Percentiles rank a stretch among this genome's conserved stretches.
These are phyloP conservation scores for Paraphaeosphaeria sporulosa DNA, from an alignment of 2,329 filamentous ascomycete genomes.

Conservation along the genomic window DNA sequence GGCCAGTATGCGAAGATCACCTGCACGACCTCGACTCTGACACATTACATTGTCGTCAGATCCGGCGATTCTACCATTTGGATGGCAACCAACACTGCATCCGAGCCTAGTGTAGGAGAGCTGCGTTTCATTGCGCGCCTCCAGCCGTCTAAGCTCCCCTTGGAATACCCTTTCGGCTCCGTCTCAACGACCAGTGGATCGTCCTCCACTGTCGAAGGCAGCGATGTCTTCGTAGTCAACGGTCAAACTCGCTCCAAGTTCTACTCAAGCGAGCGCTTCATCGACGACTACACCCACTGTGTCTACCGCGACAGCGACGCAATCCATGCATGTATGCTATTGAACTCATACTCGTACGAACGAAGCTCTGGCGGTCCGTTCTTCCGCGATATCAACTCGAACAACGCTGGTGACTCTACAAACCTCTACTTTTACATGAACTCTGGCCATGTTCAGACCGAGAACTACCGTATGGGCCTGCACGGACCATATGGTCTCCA, in stretches of 20 bases:
- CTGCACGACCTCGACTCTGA: constrained; percentile 66
- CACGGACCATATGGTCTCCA: constrained; percentile 71
- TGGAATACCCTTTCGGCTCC: constrained; percentile 47
- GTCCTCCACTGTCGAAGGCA: constrained; percentile 63
- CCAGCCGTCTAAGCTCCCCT: constrained; percentile 51
- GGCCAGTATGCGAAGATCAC: constrained; percentile 66
- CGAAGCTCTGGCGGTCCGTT: constrained; percentile 72
- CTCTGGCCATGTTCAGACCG: constrained; percentile 66
- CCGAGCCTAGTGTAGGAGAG: constrained; percentile 55
- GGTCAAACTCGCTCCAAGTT: constrained; percentile 74
- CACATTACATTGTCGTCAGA: constrained; percentile 69
- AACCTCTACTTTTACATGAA: constrained; percentile 75
- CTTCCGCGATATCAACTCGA: constrained; percentile 67
- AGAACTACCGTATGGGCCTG: constrained; percentile 67
- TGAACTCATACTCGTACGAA: constrained; percentile 64
- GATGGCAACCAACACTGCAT: constrained; percentile 66
- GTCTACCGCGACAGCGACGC: constrained; percentile 59
- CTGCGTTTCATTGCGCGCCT: constrained; percentile 71
- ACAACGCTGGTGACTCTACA: constrained; percentile 66
- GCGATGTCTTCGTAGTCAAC: constrained; percentile 61
- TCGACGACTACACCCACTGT: constrained; percentile 72
- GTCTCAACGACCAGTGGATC: constrained; percentile 63
- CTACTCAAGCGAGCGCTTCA: constrained; percentile 73
- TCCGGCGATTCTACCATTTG: constrained; percentile 67
- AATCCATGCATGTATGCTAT: constrained; percentile 68